Evolutionary conservation across 345 rosid genomes (phyloP), one percentile per base, ranked within the genome.

Genomic region (Geranium brycei): DNA sequence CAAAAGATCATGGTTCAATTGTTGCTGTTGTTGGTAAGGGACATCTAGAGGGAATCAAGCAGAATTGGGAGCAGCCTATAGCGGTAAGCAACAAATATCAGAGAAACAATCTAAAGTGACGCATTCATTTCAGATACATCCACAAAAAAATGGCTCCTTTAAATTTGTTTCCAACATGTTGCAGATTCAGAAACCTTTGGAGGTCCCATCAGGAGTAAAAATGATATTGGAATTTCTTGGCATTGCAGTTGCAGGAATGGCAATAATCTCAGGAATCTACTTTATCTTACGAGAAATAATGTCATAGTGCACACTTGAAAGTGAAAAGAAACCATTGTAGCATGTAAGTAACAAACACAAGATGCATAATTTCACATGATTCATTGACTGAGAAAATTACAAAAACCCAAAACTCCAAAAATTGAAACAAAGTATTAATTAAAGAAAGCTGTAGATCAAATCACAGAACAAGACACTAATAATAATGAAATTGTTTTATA

Each of bases 11-110:
- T 62, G 71, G 75, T 66, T 84, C 88, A 23, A 95, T 95, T 1
- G 99, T 93, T 31, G 99, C 96, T 35, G 97, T 93, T 1, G 89
- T 95, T 31, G 99, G 99, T 16, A 95, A 80, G 82, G 97, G 97
- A n/a, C 99, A 95, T 74, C 73, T 95, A 65, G 75, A 77, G 38
- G 99, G 97, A 73, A 95, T 95, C 62, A 80, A 77, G 85, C 84
- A 82, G 73, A 72, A 87, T 31, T 95, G 99, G 99, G 71, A 82
- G 82, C 95, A 91, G 68, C 88, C 92, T 68, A 77, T 95, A 64
- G 67, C 19, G 78, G 90, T 90, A 14, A 17, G 87, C 80, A 15
- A 19, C 32, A 57, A 31, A 7, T 61, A 28, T 41, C 7, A 23
- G 28, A 23, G 28, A 23, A 23, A 23, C 28, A 23, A 23, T 23